These are phyloP conservation scores for Candolleomyces eurysporus DNA, from an alignment of 768 basidiomycete species.

Conservation along the genomic window DNA sequence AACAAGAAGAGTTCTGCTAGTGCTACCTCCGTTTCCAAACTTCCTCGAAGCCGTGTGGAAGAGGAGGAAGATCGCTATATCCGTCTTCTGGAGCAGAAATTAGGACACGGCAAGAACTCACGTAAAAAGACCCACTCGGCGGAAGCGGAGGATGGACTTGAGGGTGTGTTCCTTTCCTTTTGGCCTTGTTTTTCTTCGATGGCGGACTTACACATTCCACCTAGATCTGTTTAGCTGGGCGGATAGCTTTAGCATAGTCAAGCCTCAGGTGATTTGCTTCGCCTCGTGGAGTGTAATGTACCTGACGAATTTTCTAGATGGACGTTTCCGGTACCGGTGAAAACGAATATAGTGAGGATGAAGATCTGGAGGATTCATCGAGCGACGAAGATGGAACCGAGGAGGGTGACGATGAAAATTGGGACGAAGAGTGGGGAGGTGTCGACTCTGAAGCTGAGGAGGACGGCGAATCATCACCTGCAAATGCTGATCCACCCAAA, in stretches of 20 bases:
- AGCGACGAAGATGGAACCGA: conserved; percentile 11
- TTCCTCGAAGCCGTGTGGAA: conserved; percentile 26
- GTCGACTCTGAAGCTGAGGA: conserved; percentile 15
- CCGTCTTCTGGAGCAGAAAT: conserved; percentile 73
- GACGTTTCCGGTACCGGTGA: conserved; percentile 4
- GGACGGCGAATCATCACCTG: conserved; percentile 3
- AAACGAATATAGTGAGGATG: neutral
- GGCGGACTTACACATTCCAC: neutral
- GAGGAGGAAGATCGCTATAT: conserved; percentile 85
- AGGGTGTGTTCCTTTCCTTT: conserved; percentile 50
- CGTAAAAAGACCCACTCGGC: conserved; percentile 39
- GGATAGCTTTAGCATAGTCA: conserved; percentile 29
- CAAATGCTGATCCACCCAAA: conserved; percentile 7
- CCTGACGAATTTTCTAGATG: too few species aligned
- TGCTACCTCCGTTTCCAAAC: neutral
- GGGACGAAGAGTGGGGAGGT: conserved; percentile 1
- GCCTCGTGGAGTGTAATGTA: neutral
- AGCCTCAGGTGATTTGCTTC: conserved; percentile 9
- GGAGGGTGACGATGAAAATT: conserved; percentile 19
- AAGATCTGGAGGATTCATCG: conserved; percentile 23
- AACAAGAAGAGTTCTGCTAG: neutral
- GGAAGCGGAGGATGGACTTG: conserved; percentile 76
- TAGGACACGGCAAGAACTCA: conserved; percentile 52
- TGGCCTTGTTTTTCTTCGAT: neutral
- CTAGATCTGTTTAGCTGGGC: conserved; percentile 58